These are phyloP conservation scores for Priceomyces fermenticarens DNA, from an alignment of 805 yeast species.

Conservation along the genomic window DNA sequence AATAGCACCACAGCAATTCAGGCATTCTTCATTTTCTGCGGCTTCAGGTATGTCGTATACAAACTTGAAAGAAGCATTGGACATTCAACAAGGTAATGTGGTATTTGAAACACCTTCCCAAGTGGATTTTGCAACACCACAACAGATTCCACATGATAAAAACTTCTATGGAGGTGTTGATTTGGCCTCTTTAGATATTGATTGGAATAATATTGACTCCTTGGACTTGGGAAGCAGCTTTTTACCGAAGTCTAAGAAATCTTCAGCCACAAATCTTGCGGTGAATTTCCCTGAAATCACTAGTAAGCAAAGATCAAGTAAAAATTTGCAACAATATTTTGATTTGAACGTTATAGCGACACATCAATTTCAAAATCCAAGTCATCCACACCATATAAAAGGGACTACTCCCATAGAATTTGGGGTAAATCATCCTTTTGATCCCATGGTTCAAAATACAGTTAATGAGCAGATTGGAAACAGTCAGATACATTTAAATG, in stretches of 20 bases:
- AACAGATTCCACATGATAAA: constrained; percentile 49
- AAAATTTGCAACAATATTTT: constrained; percentile 14
- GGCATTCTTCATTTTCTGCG: constrained; percentile 65
- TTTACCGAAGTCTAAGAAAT: constrained; percentile 1
- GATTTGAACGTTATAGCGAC: constrained; percentile 15
- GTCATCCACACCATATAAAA: constrained; percentile 38
- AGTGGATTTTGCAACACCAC: constrained; percentile 83
- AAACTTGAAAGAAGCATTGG: constrained; percentile 42
- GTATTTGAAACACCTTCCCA: constrained; percentile 55
- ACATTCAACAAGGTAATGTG: constrained; percentile 27
- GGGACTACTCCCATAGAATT: constrained; percentile 40
- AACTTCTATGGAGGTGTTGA: constrained; percentile 32
- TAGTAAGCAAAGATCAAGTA: constrained; percentile 10
- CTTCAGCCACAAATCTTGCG: background rate
- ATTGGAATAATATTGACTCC: constrained; percentile 26
- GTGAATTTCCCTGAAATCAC: constrained; percentile 3
- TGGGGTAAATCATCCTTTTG: constrained; percentile 21
- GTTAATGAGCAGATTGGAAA: background rate
- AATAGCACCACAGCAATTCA: constrained; percentile 13
- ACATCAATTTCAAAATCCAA: constrained; percentile 32
- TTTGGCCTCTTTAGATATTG: constrained; percentile 29
- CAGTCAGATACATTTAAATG: constrained; percentile 1
- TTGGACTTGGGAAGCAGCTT: constrained; percentile 14
- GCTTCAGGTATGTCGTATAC: constrained; percentile 60
- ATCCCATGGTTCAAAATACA: constrained; percentile 6